Percentiles rank a stretch among this genome's conserved stretches.
Conservation (phyloP, 2,329 filamentous ascomycete genomes). For the Nothomitra cinnamomea region DNA sequence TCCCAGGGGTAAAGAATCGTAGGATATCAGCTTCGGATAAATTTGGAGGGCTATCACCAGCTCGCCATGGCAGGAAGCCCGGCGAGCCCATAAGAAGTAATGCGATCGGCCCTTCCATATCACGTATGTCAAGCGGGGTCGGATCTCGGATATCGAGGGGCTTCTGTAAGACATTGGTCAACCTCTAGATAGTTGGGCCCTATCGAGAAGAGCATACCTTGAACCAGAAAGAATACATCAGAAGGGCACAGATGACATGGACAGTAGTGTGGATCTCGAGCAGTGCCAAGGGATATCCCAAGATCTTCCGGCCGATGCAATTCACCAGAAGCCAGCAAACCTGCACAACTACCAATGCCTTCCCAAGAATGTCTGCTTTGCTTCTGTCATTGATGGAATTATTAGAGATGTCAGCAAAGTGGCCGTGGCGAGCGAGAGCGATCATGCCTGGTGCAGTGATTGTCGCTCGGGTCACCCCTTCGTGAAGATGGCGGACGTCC, state of each 20-base stretch:
- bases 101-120: too few species aligned
- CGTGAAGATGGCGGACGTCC: not conserved
- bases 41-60: too few species aligned
- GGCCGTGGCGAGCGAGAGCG: not conserved
- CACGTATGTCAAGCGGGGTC: too few species aligned
- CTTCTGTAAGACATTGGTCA: too few species aligned
- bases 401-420: not conserved
- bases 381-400: slow-evolving; percentile 1
- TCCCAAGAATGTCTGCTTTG: slow-evolving; percentile 4
- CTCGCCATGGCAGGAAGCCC: too few species aligned
- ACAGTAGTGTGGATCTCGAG: slow-evolving; percentile 7
- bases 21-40: too few species aligned
- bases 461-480: not conserved
- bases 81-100: too few species aligned
- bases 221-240: slow-evolving; percentile 7
- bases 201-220: too few species aligned
- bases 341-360: too few species aligned
- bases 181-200: too few species aligned
- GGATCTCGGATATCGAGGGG: slow-evolving; percentile 6
- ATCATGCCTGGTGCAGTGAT: not conserved
- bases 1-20: too few species aligned
- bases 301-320: not conserved
- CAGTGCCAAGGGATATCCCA: not conserved
- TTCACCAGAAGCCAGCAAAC: not conserved
- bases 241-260: slow-evolving; percentile 8